These are phyloP conservation scores for Schwanniomyces polymorphus DNA, from an alignment of 805 yeast genomes.

Conservation along the genomic window DNA sequence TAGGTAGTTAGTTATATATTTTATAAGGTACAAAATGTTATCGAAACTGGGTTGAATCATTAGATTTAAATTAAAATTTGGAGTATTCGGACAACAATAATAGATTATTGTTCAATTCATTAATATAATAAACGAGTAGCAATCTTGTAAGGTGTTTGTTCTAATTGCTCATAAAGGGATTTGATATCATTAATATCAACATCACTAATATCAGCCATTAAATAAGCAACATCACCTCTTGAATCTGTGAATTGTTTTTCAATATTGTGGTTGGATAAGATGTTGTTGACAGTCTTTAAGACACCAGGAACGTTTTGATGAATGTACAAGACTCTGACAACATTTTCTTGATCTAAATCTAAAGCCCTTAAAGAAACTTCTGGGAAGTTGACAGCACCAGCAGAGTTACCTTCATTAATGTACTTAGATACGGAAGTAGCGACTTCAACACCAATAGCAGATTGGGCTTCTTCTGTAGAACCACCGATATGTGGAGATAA, in stretches of 20 bases:
- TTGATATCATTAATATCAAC: constrained; percentile 83
- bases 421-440: constrained; percentile 82
- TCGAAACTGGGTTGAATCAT: background rate
- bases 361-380: constrained; percentile 90
- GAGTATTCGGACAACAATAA: background rate
- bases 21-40: background rate
- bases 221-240: constrained; percentile 91
- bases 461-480: constrained; percentile 98
- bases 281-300: constrained; percentile 93
- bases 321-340: constrained; percentile 91
- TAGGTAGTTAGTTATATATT: background rate
- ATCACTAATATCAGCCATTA: constrained; percentile 95
- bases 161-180: constrained; percentile 78
- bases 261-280: constrained; percentile 90
- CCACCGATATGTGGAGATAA: constrained; percentile 99
- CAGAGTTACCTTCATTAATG: constrained; percentile 93
- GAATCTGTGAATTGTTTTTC: constrained; percentile 99
- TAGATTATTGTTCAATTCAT: background rate
- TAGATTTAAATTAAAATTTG: background rate
- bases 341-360: constrained; percentile 81
- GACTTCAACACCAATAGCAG: constrained; percentile 96
- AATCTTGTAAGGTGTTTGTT: constrained; percentile 86
- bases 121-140: constrained; percentile 88
- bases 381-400: constrained; percentile 98
- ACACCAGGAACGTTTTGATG: constrained; percentile 99